Evolutionary conservation across 2,329 filamentous ascomycete species (phyloP), one percentile per base, ranked within the genome.

Genomic region (Hypoxylon sp.): DNA sequence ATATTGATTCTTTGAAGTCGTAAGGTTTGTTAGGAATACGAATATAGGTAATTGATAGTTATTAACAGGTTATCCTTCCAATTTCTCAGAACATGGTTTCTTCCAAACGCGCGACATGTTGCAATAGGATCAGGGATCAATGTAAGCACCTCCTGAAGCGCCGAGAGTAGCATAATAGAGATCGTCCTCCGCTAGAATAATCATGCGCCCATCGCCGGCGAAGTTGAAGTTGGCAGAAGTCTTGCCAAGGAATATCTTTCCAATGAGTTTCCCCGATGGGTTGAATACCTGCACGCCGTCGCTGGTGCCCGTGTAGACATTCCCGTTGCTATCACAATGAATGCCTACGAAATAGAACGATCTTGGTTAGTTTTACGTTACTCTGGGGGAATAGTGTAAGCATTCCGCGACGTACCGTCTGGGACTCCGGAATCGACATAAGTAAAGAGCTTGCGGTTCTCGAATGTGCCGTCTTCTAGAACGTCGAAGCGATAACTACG

Each of bases 211-310:
- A 9, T 76, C 69, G 5, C 80, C 79, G 3, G 79, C 81, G 67
- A 85, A 84, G 66, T 81, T 79, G 74, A 85, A 85, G 72, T 85
- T 85, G 14, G 82, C 82, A 1, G 72, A 77, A 1, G 73, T 78
- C 52, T 79, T 78, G 0, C 82, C 82, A 0, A 86, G 74, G 66
- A 83, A 83, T 46, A 90, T 85, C 77, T 89, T 90, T 2, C 84
- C 84, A 18, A 86, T 77, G 0, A 86, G 77, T 18, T 79, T 82
- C 3, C 83, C 83, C 0, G 79, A 77, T 3, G 81, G 74, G 56
- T 81, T 84, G 77, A 78, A 86, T 6, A 86, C 82, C 12, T 83
- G 79, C 20, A 86, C 74, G 6, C 84, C 84, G 63, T 86, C 84
- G 9, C 83, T 82, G 61, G 80, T 82, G 33, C 81, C 83, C 14